Evolutionary conservation across 345 rosid genomes (phyloP).

Genomic region (Populus tremula): DNA sequence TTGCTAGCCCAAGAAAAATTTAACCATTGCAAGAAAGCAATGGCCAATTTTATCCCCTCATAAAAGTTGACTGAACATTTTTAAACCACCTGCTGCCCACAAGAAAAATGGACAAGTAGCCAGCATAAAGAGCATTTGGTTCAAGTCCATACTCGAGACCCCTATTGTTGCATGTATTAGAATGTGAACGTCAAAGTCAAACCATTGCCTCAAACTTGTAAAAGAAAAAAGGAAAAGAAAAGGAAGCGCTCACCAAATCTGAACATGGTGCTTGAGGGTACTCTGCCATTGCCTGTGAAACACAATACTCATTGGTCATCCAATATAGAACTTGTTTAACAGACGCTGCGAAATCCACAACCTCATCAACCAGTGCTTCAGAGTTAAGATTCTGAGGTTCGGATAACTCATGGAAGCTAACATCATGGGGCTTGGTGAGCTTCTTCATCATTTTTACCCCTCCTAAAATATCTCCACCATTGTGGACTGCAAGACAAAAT

Average conservation of each 20-base stretch:
- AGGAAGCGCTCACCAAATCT: slow-evolving; percentile 54
- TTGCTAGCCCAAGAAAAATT: neutral
- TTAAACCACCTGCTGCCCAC: too few relatives aligned
- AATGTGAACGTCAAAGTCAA: neutral
- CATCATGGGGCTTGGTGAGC: slow-evolving; percentile 45
- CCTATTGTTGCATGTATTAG: neutral
- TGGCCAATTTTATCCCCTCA: neutral
- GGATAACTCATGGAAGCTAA: slow-evolving; percentile 51
- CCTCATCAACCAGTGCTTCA: slow-evolving; percentile 40
- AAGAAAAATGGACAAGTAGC: too few relatives aligned
- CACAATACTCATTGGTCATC: slow-evolving; percentile 61
- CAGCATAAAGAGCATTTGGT: neutral
- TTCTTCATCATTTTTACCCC: slow-evolving; percentile 60
- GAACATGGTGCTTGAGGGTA: slow-evolving; percentile 70
- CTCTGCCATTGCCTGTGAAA: slow-evolving; percentile 52
- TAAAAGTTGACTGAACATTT: neutral
- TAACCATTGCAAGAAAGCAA: neutral
- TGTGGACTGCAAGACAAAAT: slow-evolving; percentile 71
- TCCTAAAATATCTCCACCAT: slow-evolving; percentile 71
- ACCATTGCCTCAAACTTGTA: neutral
- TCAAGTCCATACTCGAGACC: neutral
- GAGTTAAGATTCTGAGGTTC: slow-evolving; percentile 26
- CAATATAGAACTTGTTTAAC: slow-evolving; percentile 41
- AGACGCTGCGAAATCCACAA: slow-evolving; percentile 60
- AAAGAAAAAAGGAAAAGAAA: neutral